Conservation (phyloP, 345 rosid genomes). For the Fremontodendron californicum region DNA sequence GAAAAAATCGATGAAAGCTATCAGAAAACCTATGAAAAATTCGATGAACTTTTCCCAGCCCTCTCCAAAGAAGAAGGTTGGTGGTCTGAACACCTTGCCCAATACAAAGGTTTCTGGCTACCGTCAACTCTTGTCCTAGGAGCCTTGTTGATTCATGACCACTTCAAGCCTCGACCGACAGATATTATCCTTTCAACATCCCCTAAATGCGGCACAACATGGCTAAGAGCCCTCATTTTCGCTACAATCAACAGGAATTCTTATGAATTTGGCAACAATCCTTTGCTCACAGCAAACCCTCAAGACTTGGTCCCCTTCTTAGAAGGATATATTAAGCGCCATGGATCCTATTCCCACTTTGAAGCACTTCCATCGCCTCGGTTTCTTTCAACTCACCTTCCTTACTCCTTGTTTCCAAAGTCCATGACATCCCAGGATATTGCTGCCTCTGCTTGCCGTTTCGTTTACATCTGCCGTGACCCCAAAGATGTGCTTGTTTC, state of each 20-base stretch:
- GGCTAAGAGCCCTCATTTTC: conserved; percentile 29
- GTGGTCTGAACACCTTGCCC: not conserved
- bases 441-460: conserved; percentile 12
- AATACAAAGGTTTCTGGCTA: not conserved
- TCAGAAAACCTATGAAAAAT: not conserved
- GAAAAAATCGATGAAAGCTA: not conserved
- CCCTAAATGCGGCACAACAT: conserved; percentile 32
- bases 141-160: not conserved
- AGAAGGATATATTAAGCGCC: not conserved
- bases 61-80: not conserved
- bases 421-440: not conserved
- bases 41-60: not conserved
- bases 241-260: conserved; percentile 12
- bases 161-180: conserved; percentile 7
- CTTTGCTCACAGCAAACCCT: conserved; percentile 4
- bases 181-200: conserved; percentile 26
- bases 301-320: conserved; percentile 12
- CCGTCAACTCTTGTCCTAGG: not conserved
- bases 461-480: conserved; percentile 26
- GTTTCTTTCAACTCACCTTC: not conserved
- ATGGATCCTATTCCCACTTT: not conserved
- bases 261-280: not conserved
- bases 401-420: conserved; percentile 3
- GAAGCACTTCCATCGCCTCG: conserved; percentile 1
- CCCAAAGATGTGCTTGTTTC: too few species aligned